Conservation (phyloP, 805 yeast genomes). For the Ogataea sp. region DNA sequence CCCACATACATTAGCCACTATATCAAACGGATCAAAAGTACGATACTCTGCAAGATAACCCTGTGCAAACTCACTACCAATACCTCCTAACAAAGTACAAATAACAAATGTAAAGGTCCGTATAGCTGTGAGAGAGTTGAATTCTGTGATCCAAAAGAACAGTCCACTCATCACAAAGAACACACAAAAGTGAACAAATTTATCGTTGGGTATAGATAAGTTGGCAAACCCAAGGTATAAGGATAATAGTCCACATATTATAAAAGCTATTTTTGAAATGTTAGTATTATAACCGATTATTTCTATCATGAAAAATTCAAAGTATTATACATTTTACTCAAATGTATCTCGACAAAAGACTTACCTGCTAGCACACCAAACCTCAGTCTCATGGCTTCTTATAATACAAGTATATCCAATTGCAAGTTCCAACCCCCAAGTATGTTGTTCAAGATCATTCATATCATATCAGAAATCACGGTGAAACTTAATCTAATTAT, state of each 20-base stretch:
- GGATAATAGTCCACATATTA: constrained; percentile 12
- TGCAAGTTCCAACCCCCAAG: not conserved
- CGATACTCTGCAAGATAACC: constrained; percentile 33
- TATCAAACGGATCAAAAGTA: constrained; percentile 32
- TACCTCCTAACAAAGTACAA: constrained; percentile 36
- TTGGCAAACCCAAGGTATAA: constrained; percentile 44
- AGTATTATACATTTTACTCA: not conserved
- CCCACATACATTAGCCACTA: constrained; percentile 19
- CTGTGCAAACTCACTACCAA: constrained; percentile 43
- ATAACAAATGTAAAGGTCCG: constrained; percentile 26
- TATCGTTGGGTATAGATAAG: constrained; percentile 38
- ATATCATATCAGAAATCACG: too few species aligned
- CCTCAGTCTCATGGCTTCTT: not conserved
- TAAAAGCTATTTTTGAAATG: constrained; percentile 6
- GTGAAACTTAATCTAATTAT: too few species aligned
- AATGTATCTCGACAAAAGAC: not conserved
- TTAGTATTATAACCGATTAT: not conserved
- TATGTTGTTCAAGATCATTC: too few species aligned
- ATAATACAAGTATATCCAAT: not conserved
- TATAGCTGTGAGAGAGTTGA: constrained; percentile 22
- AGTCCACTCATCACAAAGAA: constrained; percentile 37
- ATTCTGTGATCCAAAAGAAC: constrained; percentile 38
- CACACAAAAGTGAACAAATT: constrained; percentile 35
- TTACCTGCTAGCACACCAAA: not conserved
- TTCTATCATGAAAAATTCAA: too few species aligned